Conservation (phyloP, 2,329 filamentous ascomycete species). For the Sporothrix dimorphospora region DNA sequence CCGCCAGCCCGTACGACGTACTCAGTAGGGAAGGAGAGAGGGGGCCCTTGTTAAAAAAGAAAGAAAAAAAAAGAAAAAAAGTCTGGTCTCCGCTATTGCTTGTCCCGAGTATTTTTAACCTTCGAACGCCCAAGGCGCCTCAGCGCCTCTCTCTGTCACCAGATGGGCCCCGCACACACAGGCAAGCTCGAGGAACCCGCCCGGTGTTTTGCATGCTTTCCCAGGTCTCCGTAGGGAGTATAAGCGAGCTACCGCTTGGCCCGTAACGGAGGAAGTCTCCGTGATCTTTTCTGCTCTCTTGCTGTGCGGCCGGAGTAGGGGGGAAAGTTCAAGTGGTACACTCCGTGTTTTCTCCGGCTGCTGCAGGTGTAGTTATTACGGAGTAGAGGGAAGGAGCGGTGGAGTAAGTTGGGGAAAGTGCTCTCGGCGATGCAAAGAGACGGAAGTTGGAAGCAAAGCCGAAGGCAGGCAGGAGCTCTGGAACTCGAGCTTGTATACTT, state of each 20-base stretch:
- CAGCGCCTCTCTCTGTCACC: neutral
- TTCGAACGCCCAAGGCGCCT: constrained; percentile 2
- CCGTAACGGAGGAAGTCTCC: neutral
- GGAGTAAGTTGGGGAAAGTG: neutral
- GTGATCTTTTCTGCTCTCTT: neutral
- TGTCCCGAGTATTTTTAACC: constrained; percentile 3
- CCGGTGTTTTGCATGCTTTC: constrained; percentile 1
- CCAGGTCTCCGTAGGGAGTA: neutral
- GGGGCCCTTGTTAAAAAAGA: neutral
- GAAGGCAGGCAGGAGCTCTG: constrained; percentile 4
- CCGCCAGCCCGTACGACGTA: neutral
- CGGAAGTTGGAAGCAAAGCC: neutral
- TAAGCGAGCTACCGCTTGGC: neutral
- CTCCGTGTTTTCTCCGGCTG: neutral
- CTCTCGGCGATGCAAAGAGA: neutral
- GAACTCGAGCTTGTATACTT: too few species aligned
- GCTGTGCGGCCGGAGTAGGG: neutral
- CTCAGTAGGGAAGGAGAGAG: neutral
- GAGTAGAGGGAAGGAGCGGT: neutral
- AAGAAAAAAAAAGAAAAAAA: neutral
- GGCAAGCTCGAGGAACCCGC: neutral
- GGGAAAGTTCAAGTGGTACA: neutral
- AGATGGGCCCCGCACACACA: neutral
- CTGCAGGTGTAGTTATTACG: neutral
- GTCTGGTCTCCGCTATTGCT: neutral